These are phyloP conservation scores for Penicillium crystallinum DNA, from an alignment of 495 filamentous ascomycete species.

Conservation along the genomic window DNA sequence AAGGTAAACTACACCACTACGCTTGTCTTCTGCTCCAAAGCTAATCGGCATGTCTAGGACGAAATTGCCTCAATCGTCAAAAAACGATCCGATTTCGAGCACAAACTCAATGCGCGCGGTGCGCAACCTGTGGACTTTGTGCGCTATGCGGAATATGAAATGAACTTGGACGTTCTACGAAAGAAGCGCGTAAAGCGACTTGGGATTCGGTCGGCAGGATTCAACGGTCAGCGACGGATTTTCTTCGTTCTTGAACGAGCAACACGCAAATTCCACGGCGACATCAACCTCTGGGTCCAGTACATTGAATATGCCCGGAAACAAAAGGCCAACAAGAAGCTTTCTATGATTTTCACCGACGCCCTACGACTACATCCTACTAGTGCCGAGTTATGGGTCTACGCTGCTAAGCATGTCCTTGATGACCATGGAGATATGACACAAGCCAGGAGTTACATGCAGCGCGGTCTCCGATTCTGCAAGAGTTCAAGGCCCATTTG, in stretches of 20 bases:
- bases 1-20: conserved; percentile 42
- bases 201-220: conserved; percentile 56
- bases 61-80: conserved; percentile 83
- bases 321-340: conserved; percentile 73
- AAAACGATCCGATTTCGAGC: conserved; percentile 90
- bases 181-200: conserved; percentile 76
- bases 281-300: conserved; percentile 81
- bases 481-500: conserved; percentile 65
- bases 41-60: conserved; percentile 45
- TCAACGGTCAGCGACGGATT: conserved; percentile 72
- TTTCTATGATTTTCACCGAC: conserved; percentile 68
- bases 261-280: conserved; percentile 79
- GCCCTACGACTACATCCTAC: conserved; percentile 80
- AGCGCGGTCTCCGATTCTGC: conserved; percentile 83
- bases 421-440: conserved; percentile 80
- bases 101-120: conserved; percentile 77
- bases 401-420: conserved; percentile 70
- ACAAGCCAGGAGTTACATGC: conserved; percentile 79
- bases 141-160: conserved; percentile 85
- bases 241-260: conserved; percentile 86
- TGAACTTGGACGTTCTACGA: conserved; percentile 77
- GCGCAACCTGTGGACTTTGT: conserved; percentile 71
- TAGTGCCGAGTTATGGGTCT: conserved; percentile 79
- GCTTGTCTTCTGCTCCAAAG: not conserved
- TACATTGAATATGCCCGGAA: conserved; percentile 78